Evolutionary conservation across 2,329 filamentous ascomycete genomes (phyloP).

Genomic region (Paradendryphiella salina): DNA sequence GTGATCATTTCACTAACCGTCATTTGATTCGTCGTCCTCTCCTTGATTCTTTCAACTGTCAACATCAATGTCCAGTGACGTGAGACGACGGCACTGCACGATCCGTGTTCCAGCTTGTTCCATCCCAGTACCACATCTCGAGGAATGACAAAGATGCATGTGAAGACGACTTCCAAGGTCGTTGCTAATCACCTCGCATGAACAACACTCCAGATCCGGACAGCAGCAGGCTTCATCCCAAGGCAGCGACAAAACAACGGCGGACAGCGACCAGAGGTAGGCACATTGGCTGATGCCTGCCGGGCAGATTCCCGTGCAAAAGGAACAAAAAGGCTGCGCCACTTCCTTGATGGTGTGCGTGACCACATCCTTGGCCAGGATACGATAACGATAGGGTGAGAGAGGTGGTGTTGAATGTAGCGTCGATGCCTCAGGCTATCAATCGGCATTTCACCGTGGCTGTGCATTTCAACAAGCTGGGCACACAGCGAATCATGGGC

Average conservation of each 20-base stretch:
- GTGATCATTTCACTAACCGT: background rate
- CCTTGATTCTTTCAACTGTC: background rate
- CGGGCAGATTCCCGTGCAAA: slow-evolving; percentile 18
- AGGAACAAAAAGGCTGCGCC: slow-evolving; percentile 29
- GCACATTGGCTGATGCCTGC: slow-evolving; percentile 6
- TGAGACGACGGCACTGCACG: slow-evolving; percentile 24
- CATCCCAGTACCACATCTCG: slow-evolving; percentile 21
- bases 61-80: slow-evolving; percentile 8
- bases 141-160: slow-evolving; percentile 2
- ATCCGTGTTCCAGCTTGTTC: slow-evolving; percentile 30
- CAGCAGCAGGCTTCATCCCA: slow-evolving; percentile 25
- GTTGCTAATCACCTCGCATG: slow-evolving; percentile 19
- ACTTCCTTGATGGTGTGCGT: slow-evolving; percentile 19
- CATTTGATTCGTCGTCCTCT: background rate
- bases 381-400: slow-evolving; percentile 25
- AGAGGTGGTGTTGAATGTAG: slow-evolving; percentile 15
- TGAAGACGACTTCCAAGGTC: slow-evolving; percentile 6
- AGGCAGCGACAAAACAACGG: slow-evolving; percentile 36
- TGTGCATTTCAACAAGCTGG: slow-evolving; percentile 14
- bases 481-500: slow-evolving; percentile 21
- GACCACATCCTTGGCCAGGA: slow-evolving; percentile 16
- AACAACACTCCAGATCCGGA: slow-evolving; percentile 16
- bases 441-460: slow-evolving; percentile 10
- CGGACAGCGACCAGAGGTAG: slow-evolving; percentile 16
- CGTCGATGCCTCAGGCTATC: slow-evolving; percentile 13